A percentile compares a stretch with the other conserved stretches of the same genome.
Conservation (phyloP, 1,284 basidiomycete genomes). For the Microbotryum violaceum region DNA sequence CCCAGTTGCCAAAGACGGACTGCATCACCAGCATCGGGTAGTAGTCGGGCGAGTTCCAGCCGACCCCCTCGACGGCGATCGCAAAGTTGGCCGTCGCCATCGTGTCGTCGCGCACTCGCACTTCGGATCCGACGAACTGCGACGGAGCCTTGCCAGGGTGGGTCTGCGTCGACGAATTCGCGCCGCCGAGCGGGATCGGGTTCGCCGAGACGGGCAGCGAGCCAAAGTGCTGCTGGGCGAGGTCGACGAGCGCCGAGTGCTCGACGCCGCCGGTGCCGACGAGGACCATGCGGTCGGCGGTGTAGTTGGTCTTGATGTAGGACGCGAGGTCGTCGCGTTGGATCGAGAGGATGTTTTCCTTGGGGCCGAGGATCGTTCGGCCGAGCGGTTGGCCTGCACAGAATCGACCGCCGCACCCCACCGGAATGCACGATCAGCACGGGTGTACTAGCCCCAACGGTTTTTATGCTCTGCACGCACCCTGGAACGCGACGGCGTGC, state of each 20-base stretch:
- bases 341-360: slow-evolving; percentile 94
- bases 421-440: too few relatives aligned
- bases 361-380: slow-evolving; percentile 94
- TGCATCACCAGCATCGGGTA: slow-evolving; percentile 99
- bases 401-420: too few relatives aligned
- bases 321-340: slow-evolving; percentile 76
- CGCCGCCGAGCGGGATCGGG: slow-evolving; percentile 73
- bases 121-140: slow-evolving; percentile 87
- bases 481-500: slow-evolving; percentile 92
- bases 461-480: too few relatives aligned
- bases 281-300: slow-evolving; percentile 96
- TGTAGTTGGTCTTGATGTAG: slow-evolving; percentile 98
- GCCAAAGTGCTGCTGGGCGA: slow-evolving; percentile 91
- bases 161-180: neutral
- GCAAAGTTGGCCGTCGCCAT: slow-evolving; percentile 84
- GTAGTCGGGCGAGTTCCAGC: slow-evolving; percentile 97
- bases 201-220: slow-evolving; percentile 75
- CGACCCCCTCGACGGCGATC: slow-evolving; percentile 94
- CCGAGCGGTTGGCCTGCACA: slow-evolving; percentile 66
- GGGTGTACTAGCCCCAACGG: too few relatives aligned
- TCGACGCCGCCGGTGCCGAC: slow-evolving; percentile 94
- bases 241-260: slow-evolving; percentile 85
- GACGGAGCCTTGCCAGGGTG: slow-evolving; percentile 63
- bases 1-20: slow-evolving; percentile 99
- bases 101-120: slow-evolving; percentile 89